A percentile compares a stretch with the other conserved stretches of the same genome.
phyloP scores from a whole-genome alignment of 164 flowering plant species.

The Pachysandra terminalis region DNA sequence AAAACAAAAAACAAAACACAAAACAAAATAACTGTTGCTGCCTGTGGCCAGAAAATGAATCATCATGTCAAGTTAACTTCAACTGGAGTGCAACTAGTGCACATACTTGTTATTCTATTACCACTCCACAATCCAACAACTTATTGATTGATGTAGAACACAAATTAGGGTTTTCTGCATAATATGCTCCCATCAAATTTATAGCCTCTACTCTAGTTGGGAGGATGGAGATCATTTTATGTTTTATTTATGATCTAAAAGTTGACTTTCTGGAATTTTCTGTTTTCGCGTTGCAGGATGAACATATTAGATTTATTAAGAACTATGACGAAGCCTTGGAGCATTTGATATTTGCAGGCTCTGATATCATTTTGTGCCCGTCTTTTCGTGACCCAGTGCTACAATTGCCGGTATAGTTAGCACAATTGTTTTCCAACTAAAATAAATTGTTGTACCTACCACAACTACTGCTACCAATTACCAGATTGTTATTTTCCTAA shows the following conservation, averaged over 20 bases:
- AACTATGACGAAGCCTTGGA: constrained; percentile 48
- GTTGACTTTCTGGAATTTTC: constrained; percentile 3
- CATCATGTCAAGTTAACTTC: neutral
- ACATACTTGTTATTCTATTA: neutral
- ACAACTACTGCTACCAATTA: neutral
- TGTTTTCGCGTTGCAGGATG: constrained; percentile 38
- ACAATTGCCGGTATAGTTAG: constrained; percentile 60
- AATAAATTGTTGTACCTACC: neutral
- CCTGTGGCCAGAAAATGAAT: neutral
- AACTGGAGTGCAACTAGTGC: neutral
- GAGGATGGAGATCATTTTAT: neutral
- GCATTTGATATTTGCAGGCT: constrained; percentile 69
- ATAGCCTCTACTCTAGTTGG: neutral
- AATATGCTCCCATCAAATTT: neutral
- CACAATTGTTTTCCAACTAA: neutral
- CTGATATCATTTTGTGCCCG: constrained; percentile 66
- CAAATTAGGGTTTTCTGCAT: neutral
- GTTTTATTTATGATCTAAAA: constrained; percentile 6
- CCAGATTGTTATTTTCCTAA: neutral
- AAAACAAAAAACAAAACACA: too few species aligned
- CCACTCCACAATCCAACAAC: neutral
- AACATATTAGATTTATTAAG: constrained; percentile 37
- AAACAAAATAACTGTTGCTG: too few species aligned
- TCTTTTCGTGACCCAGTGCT: constrained; percentile 60
- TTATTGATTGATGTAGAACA: neutral